These are phyloP conservation scores for Blastobotrys illinoisensis DNA, from an alignment of 1,139 yeast genomes.

Conservation along the genomic window DNA sequence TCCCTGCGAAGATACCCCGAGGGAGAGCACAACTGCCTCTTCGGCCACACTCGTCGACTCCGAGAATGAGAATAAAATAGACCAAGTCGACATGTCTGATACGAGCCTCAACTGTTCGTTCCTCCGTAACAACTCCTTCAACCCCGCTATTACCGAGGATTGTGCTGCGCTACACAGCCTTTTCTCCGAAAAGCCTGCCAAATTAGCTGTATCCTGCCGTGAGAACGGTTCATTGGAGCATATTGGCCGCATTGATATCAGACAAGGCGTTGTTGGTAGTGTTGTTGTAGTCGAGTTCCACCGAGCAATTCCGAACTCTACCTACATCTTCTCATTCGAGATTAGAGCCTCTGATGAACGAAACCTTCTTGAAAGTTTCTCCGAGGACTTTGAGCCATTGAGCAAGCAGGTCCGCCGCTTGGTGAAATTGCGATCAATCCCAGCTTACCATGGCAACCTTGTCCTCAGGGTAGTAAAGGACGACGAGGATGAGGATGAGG, in stretches of 20 bases:
- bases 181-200: background rate
- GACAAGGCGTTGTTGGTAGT: conserved; percentile 1
- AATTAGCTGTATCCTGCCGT: background rate
- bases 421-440: background rate
- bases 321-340: background rate
- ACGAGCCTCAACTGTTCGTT: background rate
- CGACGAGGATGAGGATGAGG: background rate
- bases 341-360: background rate
- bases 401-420: background rate
- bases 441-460: background rate
- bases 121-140: background rate
- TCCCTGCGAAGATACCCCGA: background rate
- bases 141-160: background rate
- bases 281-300: conserved; percentile 2
- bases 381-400: background rate
- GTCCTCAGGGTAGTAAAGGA: background rate
- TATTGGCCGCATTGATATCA: conserved; percentile 1
- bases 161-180: background rate
- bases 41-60: background rate
- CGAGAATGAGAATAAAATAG: background rate
- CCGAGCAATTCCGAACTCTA: background rate
- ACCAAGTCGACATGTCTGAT: background rate
- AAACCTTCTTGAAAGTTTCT: background rate
- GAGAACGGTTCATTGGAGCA: conserved; percentile 2
- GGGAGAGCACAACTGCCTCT: background rate